Evolutionary conservation across 805 yeast species (phyloP).

Genomic region (Saccharomycopsis sp.): DNA sequence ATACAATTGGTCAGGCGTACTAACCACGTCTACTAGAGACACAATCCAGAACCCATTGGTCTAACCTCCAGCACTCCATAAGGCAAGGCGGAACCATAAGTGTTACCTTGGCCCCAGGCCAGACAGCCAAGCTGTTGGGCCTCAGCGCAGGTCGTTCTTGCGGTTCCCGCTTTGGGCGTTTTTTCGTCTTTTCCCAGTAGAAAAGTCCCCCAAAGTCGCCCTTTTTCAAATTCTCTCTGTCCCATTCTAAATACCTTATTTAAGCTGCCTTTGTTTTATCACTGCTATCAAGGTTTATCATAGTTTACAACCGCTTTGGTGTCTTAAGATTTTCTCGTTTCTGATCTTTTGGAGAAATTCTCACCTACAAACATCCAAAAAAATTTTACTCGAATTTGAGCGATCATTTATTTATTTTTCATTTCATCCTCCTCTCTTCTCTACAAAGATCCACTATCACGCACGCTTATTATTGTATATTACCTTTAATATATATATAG

Average conservation of each 20-base stretch:
- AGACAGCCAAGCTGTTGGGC: no score
- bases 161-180: not conserved
- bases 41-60: no score
- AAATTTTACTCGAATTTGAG: not conserved
- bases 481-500: no score
- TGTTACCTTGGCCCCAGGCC: no score
- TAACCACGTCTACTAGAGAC: no score
- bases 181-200: not conserved
- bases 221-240: not conserved
- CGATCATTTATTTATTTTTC: not conserved
- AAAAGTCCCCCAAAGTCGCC: not conserved
- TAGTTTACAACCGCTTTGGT: not conserved
- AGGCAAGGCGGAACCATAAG: no score
- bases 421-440: no score
- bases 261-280: not conserved
- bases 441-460: no score
- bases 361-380: not conserved
- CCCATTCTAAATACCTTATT: not conserved
- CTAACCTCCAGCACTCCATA: no score
- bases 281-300: not conserved
- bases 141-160: not conserved
- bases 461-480: no score
- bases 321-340: not conserved
- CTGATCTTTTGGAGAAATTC: not conserved
- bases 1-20: no score